These are phyloP conservation scores for Penicillium silybi DNA, from an alignment of 495 filamentous ascomycete genomes.

Conservation along the genomic window DNA sequence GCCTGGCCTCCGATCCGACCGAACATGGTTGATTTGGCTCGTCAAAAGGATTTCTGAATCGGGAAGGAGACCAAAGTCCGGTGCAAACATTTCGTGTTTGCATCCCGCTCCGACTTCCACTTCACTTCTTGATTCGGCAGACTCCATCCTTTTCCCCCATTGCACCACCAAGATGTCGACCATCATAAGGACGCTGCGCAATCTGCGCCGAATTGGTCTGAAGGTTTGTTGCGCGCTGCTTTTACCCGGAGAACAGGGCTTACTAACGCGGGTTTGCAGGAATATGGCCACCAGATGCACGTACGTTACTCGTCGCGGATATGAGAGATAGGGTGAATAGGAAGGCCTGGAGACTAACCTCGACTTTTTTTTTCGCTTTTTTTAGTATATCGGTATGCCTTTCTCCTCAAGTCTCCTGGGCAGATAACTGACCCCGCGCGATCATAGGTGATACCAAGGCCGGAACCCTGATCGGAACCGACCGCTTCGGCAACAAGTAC, in stretches of 20 bases:
- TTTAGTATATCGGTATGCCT: conserved; percentile 64
- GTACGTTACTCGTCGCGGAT: conserved; percentile 47
- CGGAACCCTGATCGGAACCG: conserved; percentile 77
- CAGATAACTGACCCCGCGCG: conserved; percentile 12
- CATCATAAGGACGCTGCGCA: conserved; percentile 76
- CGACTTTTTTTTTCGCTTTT: conserved; percentile 1
- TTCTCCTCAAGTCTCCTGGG: not conserved
- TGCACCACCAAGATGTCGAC: conserved; percentile 75
- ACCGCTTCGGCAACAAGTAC: conserved; percentile 95
- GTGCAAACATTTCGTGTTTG: conserved; percentile 43
- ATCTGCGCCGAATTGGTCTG: conserved; percentile 80
- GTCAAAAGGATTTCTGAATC: conserved; percentile 19
- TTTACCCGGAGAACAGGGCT: not conserved
- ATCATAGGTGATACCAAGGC: conserved; percentile 90
- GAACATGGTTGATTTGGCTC: conserved; percentile 28
- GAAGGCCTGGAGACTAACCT: conserved; percentile 21
- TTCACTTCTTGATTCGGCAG: conserved; percentile 16
- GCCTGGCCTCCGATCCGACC: conserved; percentile 39
- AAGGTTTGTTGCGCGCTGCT: conserved; percentile 53
- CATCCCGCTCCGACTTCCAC: conserved; percentile 11
- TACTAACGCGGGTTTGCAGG: conserved; percentile 51
- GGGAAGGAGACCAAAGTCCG: conserved; percentile 8
- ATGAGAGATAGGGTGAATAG: conserved; percentile 5
- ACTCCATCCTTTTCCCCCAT: conserved; percentile 14
- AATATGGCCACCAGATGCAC: conserved; percentile 88